Evolutionary conservation across 306 rosid genomes (phyloP), one percentile per base, ranked within the genome.

Genomic region (Castanospermum australe): DNA sequence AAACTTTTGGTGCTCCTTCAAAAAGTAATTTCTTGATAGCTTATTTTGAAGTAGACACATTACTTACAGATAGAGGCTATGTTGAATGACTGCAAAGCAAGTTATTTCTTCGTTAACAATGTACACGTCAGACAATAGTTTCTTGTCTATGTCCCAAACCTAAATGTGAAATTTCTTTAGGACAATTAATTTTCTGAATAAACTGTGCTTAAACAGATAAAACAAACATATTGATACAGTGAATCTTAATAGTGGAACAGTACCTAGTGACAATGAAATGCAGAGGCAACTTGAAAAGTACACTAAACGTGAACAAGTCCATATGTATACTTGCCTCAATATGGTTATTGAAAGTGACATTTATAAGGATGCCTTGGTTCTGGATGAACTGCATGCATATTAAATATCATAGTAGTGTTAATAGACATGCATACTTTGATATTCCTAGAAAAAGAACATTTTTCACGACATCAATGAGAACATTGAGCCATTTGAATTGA

Each of bases 71-170:
- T 71, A 89, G 30, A 80, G 79, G 83, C 84, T 85, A 28, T 81
- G 84, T n/a, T 83, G 92, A 84, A 92, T 75, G 74, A 89, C 68
- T 6, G 88, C 81, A 64, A 92, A 83, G 51, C 89, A 81, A 28
- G 97, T 89, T 48, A 94, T 88, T 76, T 91, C 95, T 82, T 85
- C 86, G 66, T 83, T 79, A 60, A 63, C 83, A 78, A 68, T 35
- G 73, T 83, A 87, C 73, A 83, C 87, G 73, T 88, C 79, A 82
- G 79, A 80, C 75, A 86, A 67, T 33, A 67, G 51, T 83, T 90
- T 92, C 81, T 83, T 82, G 60, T 87, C 92, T 42, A 92, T 80
- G 90, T 91, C 93, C 97, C 99, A 94, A 80, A 94, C 93, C 99
- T 94, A 82, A 38, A 61, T 39, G 25, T 60, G 77, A 82, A 73